Conservation (phyloP, 192 early-diverging fungal species). For the Allomyces javanicus region DNA sequence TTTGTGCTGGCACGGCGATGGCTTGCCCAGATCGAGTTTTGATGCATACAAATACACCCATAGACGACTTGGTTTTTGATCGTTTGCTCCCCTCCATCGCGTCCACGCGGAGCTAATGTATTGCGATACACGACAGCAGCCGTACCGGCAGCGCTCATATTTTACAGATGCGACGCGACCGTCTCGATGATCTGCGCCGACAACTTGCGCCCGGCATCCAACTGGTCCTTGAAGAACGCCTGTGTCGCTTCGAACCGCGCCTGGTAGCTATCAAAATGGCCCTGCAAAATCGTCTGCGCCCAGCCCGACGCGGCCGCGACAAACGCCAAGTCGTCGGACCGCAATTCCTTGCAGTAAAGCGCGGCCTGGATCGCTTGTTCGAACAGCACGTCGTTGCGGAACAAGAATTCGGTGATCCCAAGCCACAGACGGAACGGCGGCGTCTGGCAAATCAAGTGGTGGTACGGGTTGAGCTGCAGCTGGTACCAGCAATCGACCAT, state of each 20-base stretch:
- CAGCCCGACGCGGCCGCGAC: slow-evolving; percentile 78
- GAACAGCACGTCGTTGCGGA: slow-evolving; percentile 59
- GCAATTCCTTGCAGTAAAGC: slow-evolving; percentile 46
- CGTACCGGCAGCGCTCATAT: too few species aligned
- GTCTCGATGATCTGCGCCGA: neutral
- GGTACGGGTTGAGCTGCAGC: slow-evolving; percentile 70
- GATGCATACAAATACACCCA: too few species aligned
- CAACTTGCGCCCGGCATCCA: slow-evolving; percentile 6
- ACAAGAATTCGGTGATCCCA: slow-evolving; percentile 87
- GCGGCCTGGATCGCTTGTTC: slow-evolving; percentile 73
- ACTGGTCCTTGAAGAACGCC: slow-evolving; percentile 53
- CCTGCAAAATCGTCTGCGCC: slow-evolving; percentile 74
- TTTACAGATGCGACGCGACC: neutral
- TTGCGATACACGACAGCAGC: too few species aligned
- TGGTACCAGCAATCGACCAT: slow-evolving; percentile 89
- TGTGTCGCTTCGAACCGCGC: slow-evolving; percentile 65
- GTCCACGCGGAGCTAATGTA: too few species aligned
- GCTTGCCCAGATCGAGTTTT: too few species aligned
- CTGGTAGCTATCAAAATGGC: slow-evolving; percentile 63
- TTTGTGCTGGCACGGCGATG: too few species aligned
- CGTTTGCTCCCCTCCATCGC: too few species aligned
- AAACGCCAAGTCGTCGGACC: slow-evolving; percentile 72
- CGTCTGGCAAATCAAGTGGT: slow-evolving; percentile 87
- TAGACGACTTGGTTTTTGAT: too few species aligned
- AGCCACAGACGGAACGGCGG: slow-evolving; percentile 84